Evolutionary conservation across 768 basidiomycete genomes (phyloP).

Genomic region (Leccinum incarnatum): DNA sequence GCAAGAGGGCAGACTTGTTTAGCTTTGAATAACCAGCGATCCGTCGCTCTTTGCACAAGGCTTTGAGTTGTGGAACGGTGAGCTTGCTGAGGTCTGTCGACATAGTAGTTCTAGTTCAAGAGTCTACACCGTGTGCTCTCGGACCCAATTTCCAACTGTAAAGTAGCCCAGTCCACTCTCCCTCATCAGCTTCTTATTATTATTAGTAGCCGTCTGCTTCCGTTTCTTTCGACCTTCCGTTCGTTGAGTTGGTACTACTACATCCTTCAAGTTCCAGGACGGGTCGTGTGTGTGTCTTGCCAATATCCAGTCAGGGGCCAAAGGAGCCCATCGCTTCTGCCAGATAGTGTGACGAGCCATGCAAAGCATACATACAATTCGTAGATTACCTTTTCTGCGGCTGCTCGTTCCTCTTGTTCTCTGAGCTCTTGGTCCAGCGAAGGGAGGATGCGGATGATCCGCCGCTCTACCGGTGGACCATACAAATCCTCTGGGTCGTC

Average conservation of each 20-base stretch:
- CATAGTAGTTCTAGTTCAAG: slow-evolving; percentile 6
- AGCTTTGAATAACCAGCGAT: slow-evolving; percentile 69
- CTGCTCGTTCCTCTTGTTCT: slow-evolving; percentile 19
- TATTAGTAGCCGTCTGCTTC: slow-evolving; percentile 8
- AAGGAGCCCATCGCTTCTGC: slow-evolving; percentile 12
- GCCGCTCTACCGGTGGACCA: slow-evolving; percentile 27
- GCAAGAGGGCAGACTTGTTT: slow-evolving; percentile 53
- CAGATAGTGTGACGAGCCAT: slow-evolving; percentile 5
- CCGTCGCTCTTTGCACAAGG: slow-evolving; percentile 61
- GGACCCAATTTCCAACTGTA: slow-evolving; percentile 14
- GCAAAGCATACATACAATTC: background rate
- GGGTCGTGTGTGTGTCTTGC: slow-evolving; percentile 20
- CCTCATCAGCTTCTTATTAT: slow-evolving; percentile 9
- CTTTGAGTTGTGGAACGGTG: slow-evolving; percentile 63
- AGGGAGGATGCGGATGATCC: slow-evolving; percentile 26
- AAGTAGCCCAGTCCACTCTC: slow-evolving; percentile 20
- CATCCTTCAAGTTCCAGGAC: slow-evolving; percentile 8
- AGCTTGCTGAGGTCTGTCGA: slow-evolving; percentile 33
- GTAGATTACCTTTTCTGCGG: slow-evolving; percentile 16
- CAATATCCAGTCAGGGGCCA: slow-evolving; percentile 27
- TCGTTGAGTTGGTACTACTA: background rate
- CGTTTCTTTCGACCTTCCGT: slow-evolving; percentile 11
- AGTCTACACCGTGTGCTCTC: slow-evolving; percentile 6
- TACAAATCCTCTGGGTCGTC: slow-evolving; percentile 29
- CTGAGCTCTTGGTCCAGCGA: slow-evolving; percentile 24